Percentiles rank a stretch among this genome's conserved stretches.
phyloP scores from a whole-genome alignment of 768 basidiomycete genomes.

The Gyrodon lividus region DNA sequence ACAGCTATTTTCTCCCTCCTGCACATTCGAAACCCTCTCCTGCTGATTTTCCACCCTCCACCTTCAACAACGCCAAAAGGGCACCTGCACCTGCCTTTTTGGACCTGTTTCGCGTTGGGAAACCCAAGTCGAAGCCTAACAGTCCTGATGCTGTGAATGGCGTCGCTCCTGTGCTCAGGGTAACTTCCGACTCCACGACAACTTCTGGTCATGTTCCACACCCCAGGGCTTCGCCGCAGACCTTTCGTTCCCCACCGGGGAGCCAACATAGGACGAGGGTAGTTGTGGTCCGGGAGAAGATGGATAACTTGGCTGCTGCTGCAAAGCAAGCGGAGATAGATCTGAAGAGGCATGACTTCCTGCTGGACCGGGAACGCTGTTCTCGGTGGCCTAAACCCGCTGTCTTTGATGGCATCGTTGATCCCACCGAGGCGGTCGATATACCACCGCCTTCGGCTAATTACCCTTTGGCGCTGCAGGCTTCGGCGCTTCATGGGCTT shows the following conservation, averaged over 20 bases:
- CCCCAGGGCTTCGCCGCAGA: slow-evolving; percentile 39
- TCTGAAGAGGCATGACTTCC: slow-evolving; percentile 53
- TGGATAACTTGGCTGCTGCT: slow-evolving; percentile 67
- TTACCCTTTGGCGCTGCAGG: slow-evolving; percentile 74
- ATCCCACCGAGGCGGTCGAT: slow-evolving; percentile 84
- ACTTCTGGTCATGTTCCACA: slow-evolving; percentile 40
- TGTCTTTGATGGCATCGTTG: slow-evolving; percentile 60
- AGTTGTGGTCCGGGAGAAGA: slow-evolving; percentile 80
- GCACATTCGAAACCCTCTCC: slow-evolving; percentile 81
- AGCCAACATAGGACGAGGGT: slow-evolving; percentile 56
- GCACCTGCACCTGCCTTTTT: slow-evolving; percentile 53
- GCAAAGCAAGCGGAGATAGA: slow-evolving; percentile 77
- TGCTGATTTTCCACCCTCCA: slow-evolving; percentile 52
- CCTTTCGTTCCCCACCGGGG: slow-evolving; percentile 29
- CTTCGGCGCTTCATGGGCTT: slow-evolving; percentile 69
- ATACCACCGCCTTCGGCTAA: slow-evolving; percentile 65
- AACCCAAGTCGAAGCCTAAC: slow-evolving; percentile 62
- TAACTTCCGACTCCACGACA: slow-evolving; percentile 64
- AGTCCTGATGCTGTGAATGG: slow-evolving; percentile 44
- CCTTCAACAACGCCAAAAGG: slow-evolving; percentile 38
- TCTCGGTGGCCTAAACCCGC: slow-evolving; percentile 39
- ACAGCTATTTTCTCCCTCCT: slow-evolving; percentile 86
- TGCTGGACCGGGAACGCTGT: slow-evolving; percentile 43
- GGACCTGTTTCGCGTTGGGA: slow-evolving; percentile 69
- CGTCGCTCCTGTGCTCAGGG: slow-evolving; percentile 51